phyloP scores from a whole-genome alignment of 2,329 filamentous ascomycete genomes.

The Colletotrichum melonis region DNA sequence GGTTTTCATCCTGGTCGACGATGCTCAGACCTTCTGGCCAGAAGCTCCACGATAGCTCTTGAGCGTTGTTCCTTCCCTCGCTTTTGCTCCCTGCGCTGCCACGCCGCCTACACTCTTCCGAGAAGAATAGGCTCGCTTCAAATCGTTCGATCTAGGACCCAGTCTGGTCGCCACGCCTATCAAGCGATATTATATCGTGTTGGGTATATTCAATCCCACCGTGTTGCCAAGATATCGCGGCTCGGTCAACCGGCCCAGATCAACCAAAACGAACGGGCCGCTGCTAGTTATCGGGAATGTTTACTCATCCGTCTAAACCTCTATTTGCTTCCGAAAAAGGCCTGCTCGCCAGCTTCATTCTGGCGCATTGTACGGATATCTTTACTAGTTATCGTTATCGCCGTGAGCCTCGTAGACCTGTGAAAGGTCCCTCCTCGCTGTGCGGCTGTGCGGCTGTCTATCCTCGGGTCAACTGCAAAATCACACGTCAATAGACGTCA shows the following conservation, averaged over 20 bases:
- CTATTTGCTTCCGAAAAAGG: not conserved
- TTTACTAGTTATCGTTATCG: not conserved
- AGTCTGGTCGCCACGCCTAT: conserved; percentile 1
- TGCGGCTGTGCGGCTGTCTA: not conserved
- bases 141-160: conserved; percentile 19
- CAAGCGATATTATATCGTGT: conserved; percentile 26
- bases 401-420: not conserved
- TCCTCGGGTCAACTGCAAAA: not conserved
- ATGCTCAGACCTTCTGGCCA: conserved; percentile 27
- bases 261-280: not conserved
- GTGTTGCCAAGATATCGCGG: not conserved
- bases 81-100: not conserved
- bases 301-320: not conserved
- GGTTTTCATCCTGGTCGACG: not conserved
- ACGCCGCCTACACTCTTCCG: not conserved
- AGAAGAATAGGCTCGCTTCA: conserved; percentile 7
- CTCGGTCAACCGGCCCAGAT: not conserved
- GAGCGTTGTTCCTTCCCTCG: not conserved
- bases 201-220: conserved; percentile 5
- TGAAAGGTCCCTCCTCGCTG: not conserved
- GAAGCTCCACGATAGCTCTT: conserved; percentile 19
- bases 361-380: not conserved
- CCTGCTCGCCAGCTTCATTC: not conserved
- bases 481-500: conserved; percentile 5
- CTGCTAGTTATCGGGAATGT: not conserved